Evolutionary conservation across 805 yeast genomes (phyloP), one percentile per base, ranked within the genome.

Genomic region (Jamesozyma jinghongensis): DNA sequence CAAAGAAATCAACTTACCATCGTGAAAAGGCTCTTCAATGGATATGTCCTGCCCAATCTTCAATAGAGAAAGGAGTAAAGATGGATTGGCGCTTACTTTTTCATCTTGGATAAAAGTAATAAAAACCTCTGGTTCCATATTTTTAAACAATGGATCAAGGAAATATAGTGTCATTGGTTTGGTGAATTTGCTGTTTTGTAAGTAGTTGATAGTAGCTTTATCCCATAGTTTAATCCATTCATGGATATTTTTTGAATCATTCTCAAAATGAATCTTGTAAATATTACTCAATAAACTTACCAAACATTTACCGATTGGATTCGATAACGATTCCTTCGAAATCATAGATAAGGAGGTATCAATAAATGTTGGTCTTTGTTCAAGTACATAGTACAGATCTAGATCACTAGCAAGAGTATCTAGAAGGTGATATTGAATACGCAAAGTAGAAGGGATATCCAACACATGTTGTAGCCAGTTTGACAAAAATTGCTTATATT

Each of bases 1-100:
- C 1, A 59, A 27, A 3, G 70, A 48, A 2, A 72, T 62, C 7
- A 67, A 52, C 28, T 59, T 50, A 20, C 57, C 56, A 3, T 61
- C 53, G 37, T 67, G 65, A 43, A 71, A 69, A 10, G 79, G 76
- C 36, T 75, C 78, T 28, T 68, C 71, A 20, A 79, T 70, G 1
- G 71, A 71, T 19, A 77, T 51, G 31, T 74, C 76, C 55, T 80
- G 84, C 1, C 85, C 90, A 43, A 81, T 70, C 51, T 73, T 77
- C 34, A 81, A 57, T 36, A 79, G 65, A 3, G 78, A 75, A 11
- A 83, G 59, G 30, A 77, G 60, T 1, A 75, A 56, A 3, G 56
- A 53, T 2, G 62, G 52, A 35, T 68, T 63, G 6, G 49, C 41
- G 12, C 49, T 46, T 16, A 14, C 4, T 7, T 65, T 10, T 30